Evolutionary conservation across 225 moss, liverwort and hornwort species (phyloP).

Genomic region (Ulota crispa): DNA sequence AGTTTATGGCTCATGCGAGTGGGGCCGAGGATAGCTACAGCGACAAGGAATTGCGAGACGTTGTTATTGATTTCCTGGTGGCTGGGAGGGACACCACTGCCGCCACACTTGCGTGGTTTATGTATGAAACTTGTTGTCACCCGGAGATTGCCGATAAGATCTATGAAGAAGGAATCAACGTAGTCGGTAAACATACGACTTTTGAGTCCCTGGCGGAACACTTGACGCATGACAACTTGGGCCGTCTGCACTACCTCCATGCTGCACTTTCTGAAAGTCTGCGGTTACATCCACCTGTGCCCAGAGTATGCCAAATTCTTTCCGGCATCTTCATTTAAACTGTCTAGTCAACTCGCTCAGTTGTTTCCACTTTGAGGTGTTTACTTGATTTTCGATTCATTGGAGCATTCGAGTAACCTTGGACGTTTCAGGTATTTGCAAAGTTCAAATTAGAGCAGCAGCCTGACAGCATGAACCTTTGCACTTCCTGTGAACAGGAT

Average conservation of each 20-base stretch:
- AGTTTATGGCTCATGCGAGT: constrained; percentile 55
- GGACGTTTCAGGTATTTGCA: not conserved
- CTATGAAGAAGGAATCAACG: constrained; percentile 46
- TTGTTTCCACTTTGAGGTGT: not conserved
- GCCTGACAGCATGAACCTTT: not conserved
- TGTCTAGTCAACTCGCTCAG: not conserved
- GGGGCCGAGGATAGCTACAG: constrained; percentile 42
- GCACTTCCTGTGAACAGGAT: constrained; percentile 39
- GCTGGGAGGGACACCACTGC: constrained; percentile 91
- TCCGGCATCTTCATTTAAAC: not conserved
- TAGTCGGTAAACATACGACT: constrained; percentile 40
- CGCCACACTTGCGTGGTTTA: constrained; percentile 75
- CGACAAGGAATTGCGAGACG: constrained; percentile 68
- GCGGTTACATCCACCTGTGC: constrained; percentile 73
- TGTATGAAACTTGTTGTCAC: constrained; percentile 52
- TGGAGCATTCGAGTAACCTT: not conserved
- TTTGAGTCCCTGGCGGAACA: constrained; percentile 47
- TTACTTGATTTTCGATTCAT: not conserved
- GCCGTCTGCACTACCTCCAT: constrained; percentile 74
- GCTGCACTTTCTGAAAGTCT: constrained; percentile 71
- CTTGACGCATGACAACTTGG: constrained; percentile 61
- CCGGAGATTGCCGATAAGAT: constrained; percentile 69
- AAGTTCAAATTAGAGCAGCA: not conserved
- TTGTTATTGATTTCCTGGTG: constrained; percentile 72
- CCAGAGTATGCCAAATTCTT: constrained; percentile 43